These are phyloP conservation scores for Xylaria flabelliformis DNA, from an alignment of 495 filamentous ascomycete genomes.

Conservation along the genomic window DNA sequence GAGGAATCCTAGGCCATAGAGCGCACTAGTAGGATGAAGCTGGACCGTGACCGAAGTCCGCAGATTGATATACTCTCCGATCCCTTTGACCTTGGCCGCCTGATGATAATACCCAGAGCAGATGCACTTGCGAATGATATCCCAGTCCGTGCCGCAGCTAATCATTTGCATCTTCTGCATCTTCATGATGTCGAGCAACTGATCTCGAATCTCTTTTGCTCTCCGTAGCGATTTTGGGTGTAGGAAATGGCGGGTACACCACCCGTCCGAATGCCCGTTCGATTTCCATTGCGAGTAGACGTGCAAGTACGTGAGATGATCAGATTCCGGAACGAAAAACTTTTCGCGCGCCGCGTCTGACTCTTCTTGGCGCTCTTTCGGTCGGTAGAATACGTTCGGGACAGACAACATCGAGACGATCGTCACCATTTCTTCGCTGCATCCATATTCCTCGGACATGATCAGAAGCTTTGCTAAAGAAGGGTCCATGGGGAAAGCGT, in stretches of 20 bases:
- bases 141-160: slow-evolving; percentile 96
- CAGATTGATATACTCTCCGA: slow-evolving; percentile 96
- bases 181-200: slow-evolving; percentile 93
- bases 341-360: slow-evolving; percentile 96
- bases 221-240: slow-evolving; percentile 89
- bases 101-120: slow-evolving; percentile 98
- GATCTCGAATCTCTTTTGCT: slow-evolving; percentile 91
- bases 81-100: slow-evolving; percentile 94
- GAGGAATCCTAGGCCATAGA: slow-evolving; percentile 91
- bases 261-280: slow-evolving; percentile 87
- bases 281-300: slow-evolving; percentile 96
- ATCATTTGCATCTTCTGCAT: slow-evolving; percentile 87
- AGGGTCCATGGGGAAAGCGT: slow-evolving; percentile 95
- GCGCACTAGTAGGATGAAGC: slow-evolving; percentile 88
- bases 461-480: slow-evolving; percentile 94
- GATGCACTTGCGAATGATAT: slow-evolving; percentile 93
- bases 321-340: slow-evolving; percentile 97
- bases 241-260: slow-evolving; percentile 92
- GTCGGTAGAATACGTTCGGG: slow-evolving; percentile 95
- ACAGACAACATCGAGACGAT: slow-evolving; percentile 99
- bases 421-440: slow-evolving; percentile 96
- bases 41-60: slow-evolving; percentile 93
- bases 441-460: slow-evolving; percentile 81
- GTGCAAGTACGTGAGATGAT: slow-evolving; percentile 94
- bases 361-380: slow-evolving; percentile 96